Evolutionary conservation across 495 filamentous ascomycete genomes (phyloP).

Genomic region (Penicillium pancosmium): DNA sequence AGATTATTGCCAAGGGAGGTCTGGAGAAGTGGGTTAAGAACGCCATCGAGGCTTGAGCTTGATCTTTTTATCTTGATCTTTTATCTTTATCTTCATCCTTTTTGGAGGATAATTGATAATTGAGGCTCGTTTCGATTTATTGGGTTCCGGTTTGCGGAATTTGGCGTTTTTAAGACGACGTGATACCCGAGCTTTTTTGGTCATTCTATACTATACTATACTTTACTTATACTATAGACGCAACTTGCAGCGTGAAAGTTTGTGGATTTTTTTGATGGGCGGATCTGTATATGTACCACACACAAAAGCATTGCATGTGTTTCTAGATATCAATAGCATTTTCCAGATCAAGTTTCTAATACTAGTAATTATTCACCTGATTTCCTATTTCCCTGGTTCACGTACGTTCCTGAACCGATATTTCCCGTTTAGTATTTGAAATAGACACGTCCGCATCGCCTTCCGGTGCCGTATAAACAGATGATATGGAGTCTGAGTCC

Average conservation of each 20-base stretch:
- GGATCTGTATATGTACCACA: conserved; percentile 1
- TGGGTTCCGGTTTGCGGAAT: conserved; percentile 1
- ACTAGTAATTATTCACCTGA: background rate
- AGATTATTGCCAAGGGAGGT: conserved; percentile 76
- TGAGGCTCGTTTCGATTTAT: background rate
- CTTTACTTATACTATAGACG: conserved; percentile 19
- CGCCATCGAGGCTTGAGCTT: conserved; percentile 12
- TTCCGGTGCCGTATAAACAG: conserved; percentile 31
- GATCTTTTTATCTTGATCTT: background rate
- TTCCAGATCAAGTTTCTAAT: background rate
- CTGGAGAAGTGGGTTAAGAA: conserved; percentile 85
- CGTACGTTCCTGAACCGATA: too few relatives aligned
- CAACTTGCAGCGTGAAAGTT: background rate
- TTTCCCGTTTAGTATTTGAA: too few relatives aligned
- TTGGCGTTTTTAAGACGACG: conserved; percentile 13
- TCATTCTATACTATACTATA: background rate
- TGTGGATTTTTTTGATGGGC: background rate
- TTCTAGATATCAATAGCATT: background rate
- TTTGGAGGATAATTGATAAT: too few relatives aligned
- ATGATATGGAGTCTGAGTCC: conserved; percentile 18
- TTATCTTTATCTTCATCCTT: too few relatives aligned
- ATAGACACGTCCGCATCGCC: background rate
- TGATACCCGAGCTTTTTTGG: conserved; percentile 20
- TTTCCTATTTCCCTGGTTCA: too few relatives aligned
- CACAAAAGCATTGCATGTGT: conserved; percentile 2